Base-by-base conservation (phyloP, 805 yeast genomes). In the Metschnikowia gelsemii region DNA sequence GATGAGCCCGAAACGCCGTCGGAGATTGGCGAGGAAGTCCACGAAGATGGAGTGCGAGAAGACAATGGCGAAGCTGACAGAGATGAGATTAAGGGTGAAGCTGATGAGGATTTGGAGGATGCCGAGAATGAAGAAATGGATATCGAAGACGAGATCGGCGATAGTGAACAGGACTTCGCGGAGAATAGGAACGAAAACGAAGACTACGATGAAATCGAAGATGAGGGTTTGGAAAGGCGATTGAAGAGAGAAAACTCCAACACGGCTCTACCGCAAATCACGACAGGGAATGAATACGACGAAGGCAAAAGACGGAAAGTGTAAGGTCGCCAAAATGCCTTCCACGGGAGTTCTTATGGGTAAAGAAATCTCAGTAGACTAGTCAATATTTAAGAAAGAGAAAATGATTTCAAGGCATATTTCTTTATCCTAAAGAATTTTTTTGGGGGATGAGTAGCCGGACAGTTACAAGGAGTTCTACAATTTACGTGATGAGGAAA, bases 1-100 rank as follows among this genome's bases (percentile, higher is more conserved):
- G 38, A 27, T 7, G 33, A 33, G 18, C 38, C 43, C 12, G 43
- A 33, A 12, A 35, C 44, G 20, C 33, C 37, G 21, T 13, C 30
- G 11, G 43, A 32, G 23, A 28, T 14, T n/a, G 34, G 26, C 13
- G 41, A 32, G n/a, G 38, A 32, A 20, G 16, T 16, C 9, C 13
- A 25, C 17, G 26, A 13, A 5, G 30, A 25, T 11, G 48, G 34
- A 9, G 36, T 26, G 12, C 11, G 4, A 11, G 31, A 28, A 28
- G 31, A 28, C 18, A 35, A 23, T 9, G 38, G 18, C 24, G 43
- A 26, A 16, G 43, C 34, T 5, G 44, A 22, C 13, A 40, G 33
- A 6, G 45, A 26, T 31, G 41, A 40, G 4, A 18, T 13, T 9
- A 43, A 43, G 8, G 37, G 11, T 8, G 41, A 27, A 7, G 40